These are phyloP conservation scores for Hortaea sp. DNA, from an alignment of 2,329 filamentous ascomycete genomes.

Conservation along the genomic window DNA sequence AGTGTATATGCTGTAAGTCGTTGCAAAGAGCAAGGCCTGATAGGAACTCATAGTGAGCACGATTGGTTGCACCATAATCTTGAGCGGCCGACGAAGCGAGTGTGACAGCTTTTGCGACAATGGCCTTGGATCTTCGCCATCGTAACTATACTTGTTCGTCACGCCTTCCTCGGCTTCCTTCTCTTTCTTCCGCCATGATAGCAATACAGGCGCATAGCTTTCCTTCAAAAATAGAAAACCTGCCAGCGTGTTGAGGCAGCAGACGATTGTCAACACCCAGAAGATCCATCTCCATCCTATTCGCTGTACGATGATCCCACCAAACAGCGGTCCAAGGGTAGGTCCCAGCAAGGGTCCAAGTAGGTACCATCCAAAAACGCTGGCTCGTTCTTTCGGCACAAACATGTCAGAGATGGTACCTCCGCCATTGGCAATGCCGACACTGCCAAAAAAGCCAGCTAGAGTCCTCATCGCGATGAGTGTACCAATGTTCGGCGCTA, in stretches of 20 bases:
- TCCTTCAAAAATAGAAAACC: constrained; percentile 37
- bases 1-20: constrained; percentile 39
- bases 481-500: constrained; percentile 37
- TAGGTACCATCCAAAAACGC: constrained; percentile 38
- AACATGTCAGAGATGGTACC: constrained; percentile 46
- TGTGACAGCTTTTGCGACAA: constrained; percentile 27
- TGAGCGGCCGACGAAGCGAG: constrained; percentile 31
- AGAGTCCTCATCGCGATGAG: constrained; percentile 37
- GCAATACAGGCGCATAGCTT: constrained; percentile 34
- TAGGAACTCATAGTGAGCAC: constrained; percentile 37
- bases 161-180: constrained; percentile 26
- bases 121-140: constrained; percentile 33
- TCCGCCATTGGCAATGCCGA: constrained; percentile 42
- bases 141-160: constrained; percentile 32
- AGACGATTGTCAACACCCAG: constrained; percentile 37
- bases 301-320: constrained; percentile 35
- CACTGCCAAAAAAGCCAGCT: constrained; percentile 41
- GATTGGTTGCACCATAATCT: constrained; percentile 37
- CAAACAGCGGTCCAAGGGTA: constrained; percentile 33
- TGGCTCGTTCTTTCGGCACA: constrained; percentile 33
- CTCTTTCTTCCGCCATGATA: constrained; percentile 25
- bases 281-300: constrained; percentile 41
- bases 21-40: constrained; percentile 38
- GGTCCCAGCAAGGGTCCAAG: constrained; percentile 34
- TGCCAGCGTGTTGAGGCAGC: constrained; percentile 30